Conservation (phyloP, 176 grass and related monocot genomes). For the Lolium perenne region DNA sequence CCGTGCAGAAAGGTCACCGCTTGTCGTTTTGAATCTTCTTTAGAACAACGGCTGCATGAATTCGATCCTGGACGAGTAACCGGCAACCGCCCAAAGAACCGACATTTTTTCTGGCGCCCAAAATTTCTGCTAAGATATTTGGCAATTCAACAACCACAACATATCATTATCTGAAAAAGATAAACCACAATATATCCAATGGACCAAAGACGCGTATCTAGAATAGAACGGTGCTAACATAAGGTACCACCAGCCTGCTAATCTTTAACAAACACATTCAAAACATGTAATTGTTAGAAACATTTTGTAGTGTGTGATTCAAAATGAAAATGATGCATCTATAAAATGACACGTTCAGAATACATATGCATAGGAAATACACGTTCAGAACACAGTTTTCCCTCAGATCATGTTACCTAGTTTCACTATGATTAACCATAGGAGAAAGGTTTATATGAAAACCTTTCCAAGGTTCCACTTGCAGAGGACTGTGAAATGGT, state of each 20-base stretch:
- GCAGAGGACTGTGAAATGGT: background rate
- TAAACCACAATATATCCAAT: background rate
- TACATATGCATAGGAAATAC: too few relatives aligned
- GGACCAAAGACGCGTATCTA: background rate
- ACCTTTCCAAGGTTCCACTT: background rate
- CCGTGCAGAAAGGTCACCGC: background rate
- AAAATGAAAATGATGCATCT: too few relatives aligned
- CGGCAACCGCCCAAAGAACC: background rate
- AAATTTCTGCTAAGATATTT: background rate
- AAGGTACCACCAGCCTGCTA: background rate
- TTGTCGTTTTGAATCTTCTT: background rate
- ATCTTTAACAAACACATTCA: background rate
- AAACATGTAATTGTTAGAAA: background rate
- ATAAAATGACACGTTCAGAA: too few relatives aligned
- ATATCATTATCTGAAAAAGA: background rate
- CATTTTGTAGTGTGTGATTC: background rate
- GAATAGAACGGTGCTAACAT: background rate
- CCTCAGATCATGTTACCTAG: background rate
- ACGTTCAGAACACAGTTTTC: background rate
- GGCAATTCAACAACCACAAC: background rate
- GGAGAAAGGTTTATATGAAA: background rate
- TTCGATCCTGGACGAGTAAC: background rate
- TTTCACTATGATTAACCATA: background rate
- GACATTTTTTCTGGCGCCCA: background rate
- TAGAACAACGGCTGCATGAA: background rate